These are phyloP conservation scores for Chlamydomonas asymmetrica DNA, from an alignment of 139 green algal genomes.

Conservation along the genomic window DNA sequence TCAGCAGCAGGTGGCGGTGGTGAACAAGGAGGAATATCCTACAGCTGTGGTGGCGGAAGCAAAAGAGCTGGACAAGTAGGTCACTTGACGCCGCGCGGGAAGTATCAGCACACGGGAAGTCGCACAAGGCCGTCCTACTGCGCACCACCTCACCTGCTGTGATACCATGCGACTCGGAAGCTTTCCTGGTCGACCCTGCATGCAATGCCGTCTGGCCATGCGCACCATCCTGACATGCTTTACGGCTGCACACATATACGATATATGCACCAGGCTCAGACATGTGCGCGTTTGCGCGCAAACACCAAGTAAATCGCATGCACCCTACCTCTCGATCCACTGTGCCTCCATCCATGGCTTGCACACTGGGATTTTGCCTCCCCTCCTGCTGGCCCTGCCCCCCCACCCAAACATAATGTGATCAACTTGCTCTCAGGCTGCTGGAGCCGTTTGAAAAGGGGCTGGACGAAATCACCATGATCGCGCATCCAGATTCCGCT, in stretches of 20 bases:
- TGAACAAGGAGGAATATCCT: constrained; percentile 65
- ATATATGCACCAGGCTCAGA: neutral
- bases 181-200: neutral
- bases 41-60: constrained; percentile 60
- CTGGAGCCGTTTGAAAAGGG: constrained; percentile 69
- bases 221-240: neutral
- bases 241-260: neutral
- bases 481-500: constrained; percentile 50
- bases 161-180: neutral
- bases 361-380: neutral
- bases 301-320: too few species aligned
- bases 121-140: too few species aligned
- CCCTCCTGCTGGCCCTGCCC: neutral
- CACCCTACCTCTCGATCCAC: too few species aligned
- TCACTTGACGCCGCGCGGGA: too few species aligned
- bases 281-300: neutral
- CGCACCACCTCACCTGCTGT: neutral
- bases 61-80: constrained; percentile 56
- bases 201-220: neutral
- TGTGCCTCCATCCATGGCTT: too few species aligned
- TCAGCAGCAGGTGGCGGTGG: constrained; percentile 65
- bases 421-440: constrained; percentile 37
- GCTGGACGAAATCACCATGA: constrained; percentile 73
- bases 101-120: too few species aligned
- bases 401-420: neutral